Percentiles rank a stretch among this genome's conserved stretches.
These are phyloP conservation scores for Boletus patriciae DNA, from an alignment of 768 basidiomycete genomes.

Conservation along the genomic window DNA sequence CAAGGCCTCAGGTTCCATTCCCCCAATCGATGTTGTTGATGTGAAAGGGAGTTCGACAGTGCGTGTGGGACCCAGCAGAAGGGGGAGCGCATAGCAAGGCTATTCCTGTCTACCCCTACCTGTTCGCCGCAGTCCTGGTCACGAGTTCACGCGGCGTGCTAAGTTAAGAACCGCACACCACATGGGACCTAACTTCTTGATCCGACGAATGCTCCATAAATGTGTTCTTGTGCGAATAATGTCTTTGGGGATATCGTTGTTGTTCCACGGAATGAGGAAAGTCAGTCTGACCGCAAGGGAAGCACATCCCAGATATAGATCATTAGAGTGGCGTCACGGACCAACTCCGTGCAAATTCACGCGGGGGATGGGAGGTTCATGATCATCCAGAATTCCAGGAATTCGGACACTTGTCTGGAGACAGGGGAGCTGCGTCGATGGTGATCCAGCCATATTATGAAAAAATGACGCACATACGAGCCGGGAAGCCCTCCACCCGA, in stretches of 20 bases:
- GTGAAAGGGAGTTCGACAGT: not conserved
- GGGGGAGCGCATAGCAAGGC: not conserved
- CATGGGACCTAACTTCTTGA: not conserved
- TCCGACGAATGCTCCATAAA: not conserved
- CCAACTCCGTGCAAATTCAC: not conserved
- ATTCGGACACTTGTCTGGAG: not conserved
- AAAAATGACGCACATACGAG: not conserved
- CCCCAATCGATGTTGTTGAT: not conserved
- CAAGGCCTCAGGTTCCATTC: not conserved
- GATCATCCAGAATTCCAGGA: too few species aligned
- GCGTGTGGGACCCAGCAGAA: not conserved
- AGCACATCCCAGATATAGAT: not conserved
- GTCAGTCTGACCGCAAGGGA: constrained; percentile 1
- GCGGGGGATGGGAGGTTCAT: not conserved
- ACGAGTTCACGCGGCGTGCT: not conserved
- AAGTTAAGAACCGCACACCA: not conserved
- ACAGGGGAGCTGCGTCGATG: not conserved
- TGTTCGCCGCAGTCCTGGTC: not conserved
- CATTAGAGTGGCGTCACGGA: too few species aligned
- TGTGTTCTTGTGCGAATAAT: not conserved
- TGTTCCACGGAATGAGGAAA: not conserved
- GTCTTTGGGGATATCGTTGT: not conserved
- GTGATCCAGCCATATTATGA: not conserved
- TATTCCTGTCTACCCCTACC: not conserved
- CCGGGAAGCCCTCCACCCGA: not conserved